These are phyloP conservation scores for Chaetothyriales sp. DNA, from an alignment of 2,329 filamentous ascomycete species.

Conservation along the genomic window DNA sequence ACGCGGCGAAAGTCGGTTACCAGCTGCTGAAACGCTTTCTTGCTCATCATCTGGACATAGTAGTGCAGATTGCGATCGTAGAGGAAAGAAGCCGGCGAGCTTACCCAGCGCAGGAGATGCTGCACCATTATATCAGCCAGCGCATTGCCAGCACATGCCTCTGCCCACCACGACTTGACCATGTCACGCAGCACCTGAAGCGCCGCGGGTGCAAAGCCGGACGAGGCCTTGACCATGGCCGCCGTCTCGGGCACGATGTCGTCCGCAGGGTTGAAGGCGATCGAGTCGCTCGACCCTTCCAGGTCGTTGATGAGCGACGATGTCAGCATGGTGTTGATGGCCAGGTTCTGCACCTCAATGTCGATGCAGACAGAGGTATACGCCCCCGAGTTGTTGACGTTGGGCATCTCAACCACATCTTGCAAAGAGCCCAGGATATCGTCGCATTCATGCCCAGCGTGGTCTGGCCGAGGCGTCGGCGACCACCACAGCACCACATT, in stretches of 20 bases:
- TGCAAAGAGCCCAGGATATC: constrained; percentile 61
- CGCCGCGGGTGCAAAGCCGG: constrained; percentile 81
- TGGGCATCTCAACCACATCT: constrained; percentile 84
- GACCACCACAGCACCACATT: constrained; percentile 98
- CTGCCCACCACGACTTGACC: constrained; percentile 97
- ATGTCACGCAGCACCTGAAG: constrained; percentile 87
- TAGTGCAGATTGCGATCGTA: constrained; percentile 91
- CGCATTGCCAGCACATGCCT: constrained; percentile 73
- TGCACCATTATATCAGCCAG: constrained; percentile 98
- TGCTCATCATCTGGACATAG: constrained; percentile 97
- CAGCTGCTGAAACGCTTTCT: constrained; percentile 89
- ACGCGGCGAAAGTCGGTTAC: constrained; percentile 95
- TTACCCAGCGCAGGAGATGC: constrained; percentile 93
- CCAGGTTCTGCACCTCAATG: constrained; percentile 78
- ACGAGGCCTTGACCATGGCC: constrained; percentile 45
- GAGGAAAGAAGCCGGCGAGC: constrained; percentile 80
- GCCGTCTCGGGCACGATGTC: constrained; percentile 48
- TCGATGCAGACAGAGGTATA: constrained; percentile 96
- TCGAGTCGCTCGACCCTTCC: constrained; percentile 64
- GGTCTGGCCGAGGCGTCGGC: constrained; percentile 67
- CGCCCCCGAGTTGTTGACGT: constrained; percentile 80
- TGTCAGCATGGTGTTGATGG: constrained; percentile 94
- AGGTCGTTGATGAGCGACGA: constrained; percentile 94
- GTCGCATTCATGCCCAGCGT: constrained; percentile 89
- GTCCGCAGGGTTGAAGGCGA: constrained; percentile 66